Percentiles rank a stretch among this genome's conserved stretches.
These are phyloP conservation scores for Cladophialophora bantiana DNA, from an alignment of 2,329 filamentous ascomycete genomes.

Conservation along the genomic window DNA sequence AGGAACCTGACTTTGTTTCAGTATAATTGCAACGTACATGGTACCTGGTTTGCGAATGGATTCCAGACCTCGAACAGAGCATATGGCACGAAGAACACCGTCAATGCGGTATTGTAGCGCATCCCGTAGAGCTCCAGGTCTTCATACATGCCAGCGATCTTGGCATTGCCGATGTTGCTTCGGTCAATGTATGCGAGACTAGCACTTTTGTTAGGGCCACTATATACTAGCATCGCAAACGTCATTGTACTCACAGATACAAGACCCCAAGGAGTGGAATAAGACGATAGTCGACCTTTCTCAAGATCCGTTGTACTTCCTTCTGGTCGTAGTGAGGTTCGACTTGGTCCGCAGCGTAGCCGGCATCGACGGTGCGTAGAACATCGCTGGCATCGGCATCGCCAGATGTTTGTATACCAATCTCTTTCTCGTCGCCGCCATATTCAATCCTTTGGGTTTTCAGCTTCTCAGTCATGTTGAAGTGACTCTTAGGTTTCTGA, in stretches of 20 bases:
- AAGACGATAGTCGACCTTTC: conserved; percentile 27
- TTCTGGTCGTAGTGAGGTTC: conserved; percentile 13
- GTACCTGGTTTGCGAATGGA: background rate
- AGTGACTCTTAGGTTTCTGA: background rate
- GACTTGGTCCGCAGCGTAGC: conserved; percentile 16
- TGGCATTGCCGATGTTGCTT: conserved; percentile 51
- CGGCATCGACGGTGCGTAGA: conserved; percentile 18
- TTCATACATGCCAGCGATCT: conserved; percentile 42
- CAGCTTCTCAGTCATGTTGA: conserved; percentile 15
- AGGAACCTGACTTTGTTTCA: conserved; percentile 41
- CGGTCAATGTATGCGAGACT: conserved; percentile 45
- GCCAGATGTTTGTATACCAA: conserved; percentile 4
- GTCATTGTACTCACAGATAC: conserved; percentile 27
- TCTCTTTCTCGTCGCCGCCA: conserved; percentile 22
- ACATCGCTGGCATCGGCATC: background rate
- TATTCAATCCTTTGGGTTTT: conserved; percentile 12
- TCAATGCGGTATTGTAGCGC: conserved; percentile 49
- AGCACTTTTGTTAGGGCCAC: background rate
- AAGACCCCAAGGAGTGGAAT: conserved; percentile 25
- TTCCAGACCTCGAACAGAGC: conserved; percentile 44
- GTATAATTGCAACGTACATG: background rate
- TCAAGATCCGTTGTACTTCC: conserved; percentile 15
- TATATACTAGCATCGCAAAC: background rate
- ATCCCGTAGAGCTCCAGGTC: conserved; percentile 42
- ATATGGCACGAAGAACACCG: conserved; percentile 53